Evolutionary conservation across 176 grass and related monocot genomes (phyloP).

Genomic region (Metroxylon sagu): DNA sequence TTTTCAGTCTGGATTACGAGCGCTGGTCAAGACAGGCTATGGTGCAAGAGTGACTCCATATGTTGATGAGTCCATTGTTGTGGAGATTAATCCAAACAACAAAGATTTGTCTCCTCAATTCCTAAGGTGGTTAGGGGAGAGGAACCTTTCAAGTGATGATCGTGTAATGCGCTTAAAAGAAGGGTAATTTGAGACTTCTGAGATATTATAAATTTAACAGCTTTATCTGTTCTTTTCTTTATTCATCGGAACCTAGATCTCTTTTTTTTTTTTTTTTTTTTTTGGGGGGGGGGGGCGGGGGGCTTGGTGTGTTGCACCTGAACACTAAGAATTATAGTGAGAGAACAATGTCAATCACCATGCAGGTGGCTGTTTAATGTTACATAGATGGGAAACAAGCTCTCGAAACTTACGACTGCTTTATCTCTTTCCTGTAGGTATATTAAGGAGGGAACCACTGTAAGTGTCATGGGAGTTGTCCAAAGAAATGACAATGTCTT

Average conservation of each 20-base stretch:
- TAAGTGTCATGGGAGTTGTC: neutral
- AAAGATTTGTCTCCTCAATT: constrained; percentile 7
- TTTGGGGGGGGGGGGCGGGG: too few species aligned
- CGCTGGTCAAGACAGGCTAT: constrained; percentile 7
- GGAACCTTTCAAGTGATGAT: constrained; percentile 7
- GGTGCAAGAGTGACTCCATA: neutral
- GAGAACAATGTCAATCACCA: too few species aligned
- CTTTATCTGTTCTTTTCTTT: too few species aligned
- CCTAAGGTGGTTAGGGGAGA: neutral
- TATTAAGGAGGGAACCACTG: constrained; percentile 1
- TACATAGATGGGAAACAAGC: too few species aligned
- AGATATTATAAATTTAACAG: too few species aligned
- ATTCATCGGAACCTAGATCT: too few species aligned
- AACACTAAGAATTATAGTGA: too few species aligned
- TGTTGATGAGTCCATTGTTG: constrained; percentile 7
- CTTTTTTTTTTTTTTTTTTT: too few species aligned
- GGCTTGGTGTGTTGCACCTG: too few species aligned
- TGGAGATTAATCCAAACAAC: constrained; percentile 1
- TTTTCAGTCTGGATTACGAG: constrained; percentile 6
- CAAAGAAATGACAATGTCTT: neutral
- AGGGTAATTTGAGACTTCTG: neutral
- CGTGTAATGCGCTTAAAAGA: constrained; percentile 10
- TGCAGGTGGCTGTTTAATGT: too few species aligned
- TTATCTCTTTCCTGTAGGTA: neutral
- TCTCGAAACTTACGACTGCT: neutral